phyloP scores from a whole-genome alignment of 257 asterid species.

The Plectranthus barbatus region DNA sequence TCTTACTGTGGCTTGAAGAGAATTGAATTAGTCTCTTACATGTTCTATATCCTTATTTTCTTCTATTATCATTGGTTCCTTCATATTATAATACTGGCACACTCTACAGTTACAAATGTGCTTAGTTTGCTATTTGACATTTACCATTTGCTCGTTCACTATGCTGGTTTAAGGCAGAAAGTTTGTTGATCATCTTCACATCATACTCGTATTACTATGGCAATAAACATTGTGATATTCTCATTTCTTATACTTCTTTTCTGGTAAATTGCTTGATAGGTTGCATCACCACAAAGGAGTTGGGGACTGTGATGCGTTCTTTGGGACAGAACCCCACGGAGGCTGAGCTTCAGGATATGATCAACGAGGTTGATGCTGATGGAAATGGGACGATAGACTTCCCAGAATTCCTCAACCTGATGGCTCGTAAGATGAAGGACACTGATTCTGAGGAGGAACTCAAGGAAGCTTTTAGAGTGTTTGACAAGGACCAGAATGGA shows the following conservation, averaged over 20 bases:
- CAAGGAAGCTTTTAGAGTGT: constrained; percentile 53
- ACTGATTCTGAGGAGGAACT: constrained; percentile 53
- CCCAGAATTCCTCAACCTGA: constrained; percentile 55
- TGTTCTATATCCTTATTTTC: background rate
- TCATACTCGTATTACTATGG: background rate
- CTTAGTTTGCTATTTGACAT: background rate
- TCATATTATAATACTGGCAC: background rate
- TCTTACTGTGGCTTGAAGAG: background rate
- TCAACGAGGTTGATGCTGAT: constrained; percentile 56
- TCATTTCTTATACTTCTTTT: background rate
- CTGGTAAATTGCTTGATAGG: constrained; percentile 18
- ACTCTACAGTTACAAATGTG: background rate
- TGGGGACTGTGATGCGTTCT: constrained; percentile 59
- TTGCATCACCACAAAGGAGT: constrained; percentile 52
- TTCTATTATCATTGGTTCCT: background rate
- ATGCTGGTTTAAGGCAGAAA: background rate
- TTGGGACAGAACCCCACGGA: constrained; percentile 56
- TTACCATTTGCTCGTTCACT: background rate
- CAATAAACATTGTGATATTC: background rate
- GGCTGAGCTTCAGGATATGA: constrained; percentile 56
- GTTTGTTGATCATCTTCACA: background rate
- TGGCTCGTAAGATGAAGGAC: constrained; percentile 57
- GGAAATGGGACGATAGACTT: constrained; percentile 54
- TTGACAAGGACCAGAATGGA: constrained; percentile 53
- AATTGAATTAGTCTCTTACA: background rate